A percentile compares a stretch with the other conserved stretches of the same genome.
Evolutionary conservation across 192 early-diverging fungal species (phyloP).

Genomic region (Rhizoclosmatium sp.): DNA sequence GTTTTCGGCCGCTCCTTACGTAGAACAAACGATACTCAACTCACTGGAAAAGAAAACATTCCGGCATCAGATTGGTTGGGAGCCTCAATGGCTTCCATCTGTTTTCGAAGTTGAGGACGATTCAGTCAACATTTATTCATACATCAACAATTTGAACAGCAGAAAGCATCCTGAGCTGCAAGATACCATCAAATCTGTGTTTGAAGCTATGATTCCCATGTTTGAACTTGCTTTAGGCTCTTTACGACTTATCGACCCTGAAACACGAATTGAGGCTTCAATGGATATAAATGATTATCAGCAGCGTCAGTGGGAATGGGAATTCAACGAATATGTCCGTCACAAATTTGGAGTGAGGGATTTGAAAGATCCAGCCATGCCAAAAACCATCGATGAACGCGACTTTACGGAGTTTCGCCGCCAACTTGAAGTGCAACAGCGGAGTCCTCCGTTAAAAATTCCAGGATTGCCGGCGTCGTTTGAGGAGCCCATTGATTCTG

Average conservation of each 20-base stretch:
- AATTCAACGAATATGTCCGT: not conserved
- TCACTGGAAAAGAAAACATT: conserved; percentile 16
- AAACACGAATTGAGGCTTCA: conserved; percentile 8
- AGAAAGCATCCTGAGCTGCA: conserved; percentile 55
- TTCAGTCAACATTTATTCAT: conserved; percentile 56
- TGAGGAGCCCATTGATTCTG: conserved; percentile 9
- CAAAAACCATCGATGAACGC: not conserved
- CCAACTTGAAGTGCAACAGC: conserved; percentile 27
- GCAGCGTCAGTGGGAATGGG: conserved; percentile 3
- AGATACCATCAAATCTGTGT: conserved; percentile 54
- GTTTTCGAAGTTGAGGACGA: conserved; percentile 69
- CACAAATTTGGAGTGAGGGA: conserved; percentile 1
- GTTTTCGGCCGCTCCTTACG: conserved; percentile 39
- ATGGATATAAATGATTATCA: conserved; percentile 9
- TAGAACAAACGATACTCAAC: not conserved
- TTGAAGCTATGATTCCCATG: conserved; percentile 67
- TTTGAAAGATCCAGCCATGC: not conserved
- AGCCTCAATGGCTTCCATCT: conserved; percentile 71
- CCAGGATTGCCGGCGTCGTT: conserved; percentile 36
- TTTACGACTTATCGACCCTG: not conserved
- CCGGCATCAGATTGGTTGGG: not conserved
- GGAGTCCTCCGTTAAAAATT: not conserved
- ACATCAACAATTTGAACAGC: conserved; percentile 82
- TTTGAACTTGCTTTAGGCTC: conserved; percentile 56
- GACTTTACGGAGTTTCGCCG: conserved; percentile 30